phyloP scores from a whole-genome alignment of 1,284 basidiomycete species.

The Boletellus dicymbophilus region DNA sequence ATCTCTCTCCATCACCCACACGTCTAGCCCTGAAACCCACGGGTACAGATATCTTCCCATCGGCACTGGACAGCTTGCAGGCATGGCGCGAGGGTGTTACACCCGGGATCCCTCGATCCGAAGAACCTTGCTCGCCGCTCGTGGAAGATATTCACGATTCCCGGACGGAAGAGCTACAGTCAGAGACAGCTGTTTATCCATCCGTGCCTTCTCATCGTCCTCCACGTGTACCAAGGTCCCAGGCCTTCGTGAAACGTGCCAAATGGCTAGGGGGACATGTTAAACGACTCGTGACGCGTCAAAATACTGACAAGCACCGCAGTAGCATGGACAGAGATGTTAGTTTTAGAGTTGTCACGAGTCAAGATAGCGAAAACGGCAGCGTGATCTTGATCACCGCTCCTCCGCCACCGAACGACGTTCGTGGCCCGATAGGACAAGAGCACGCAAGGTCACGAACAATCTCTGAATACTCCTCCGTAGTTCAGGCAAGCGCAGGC shows the following conservation, averaged over 20 bases:
- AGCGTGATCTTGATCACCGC: slow-evolving; percentile 34
- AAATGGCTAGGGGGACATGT: slow-evolving; percentile 29
- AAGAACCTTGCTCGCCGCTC: slow-evolving; percentile 14
- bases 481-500: slow-evolving; percentile 12
- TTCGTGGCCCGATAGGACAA: slow-evolving; percentile 2
- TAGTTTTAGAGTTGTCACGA: slow-evolving; percentile 19
- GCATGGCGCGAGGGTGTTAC: slow-evolving; percentile 30
- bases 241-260: slow-evolving; percentile 27
- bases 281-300: slow-evolving; percentile 25
- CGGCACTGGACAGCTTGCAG: slow-evolving; percentile 28
- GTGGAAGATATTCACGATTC: slow-evolving; percentile 11
- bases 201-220: slow-evolving; percentile 5
- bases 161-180: slow-evolving; percentile 7
- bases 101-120: slow-evolving; percentile 18
- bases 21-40: slow-evolving; percentile 26
- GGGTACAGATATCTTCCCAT: slow-evolving; percentile 33
- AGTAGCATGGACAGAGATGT: slow-evolving; percentile 23
- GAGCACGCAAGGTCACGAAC: slow-evolving; percentile 18
- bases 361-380: slow-evolving; percentile 32
- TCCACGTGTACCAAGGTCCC: slow-evolving; percentile 16
- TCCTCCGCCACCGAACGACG: slow-evolving; percentile 28
- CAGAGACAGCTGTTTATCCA: slow-evolving; percentile 7
- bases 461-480: slow-evolving; percentile 25
- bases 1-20: slow-evolving; percentile 7
- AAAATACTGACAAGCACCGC: slow-evolving; percentile 7